Base-by-base conservation (phyloP, 23 red algal genomes). In the Chondrus crispus region DNA sequence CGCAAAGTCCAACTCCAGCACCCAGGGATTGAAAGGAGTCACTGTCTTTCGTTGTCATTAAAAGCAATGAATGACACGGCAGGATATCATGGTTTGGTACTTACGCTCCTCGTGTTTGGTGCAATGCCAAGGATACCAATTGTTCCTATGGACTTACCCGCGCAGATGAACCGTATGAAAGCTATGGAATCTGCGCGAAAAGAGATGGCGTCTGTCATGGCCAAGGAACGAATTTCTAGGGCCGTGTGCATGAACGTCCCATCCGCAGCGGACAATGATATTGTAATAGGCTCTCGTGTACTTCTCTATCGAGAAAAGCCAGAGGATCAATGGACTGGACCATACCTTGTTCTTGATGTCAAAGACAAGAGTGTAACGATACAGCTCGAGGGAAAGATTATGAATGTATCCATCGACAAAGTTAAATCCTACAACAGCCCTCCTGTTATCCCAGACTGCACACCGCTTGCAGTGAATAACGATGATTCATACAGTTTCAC, bases 1-100 rank as follows among this genome's bases (percentile, higher is more conserved):
- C 30, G 42, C 22, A 57, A 64, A 53, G 1, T 84, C 48, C 40
- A 46, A 69, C 33, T 47, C n/a, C 0, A 84, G 68, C 52, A 57
- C 52, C 52, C 52, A 57, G 52, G 22, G 16, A 57, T 57, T 57
- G 52, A 14, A 57, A 57, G 52, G 14, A 57, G n/a, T n/a, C n/a
- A n/a, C n/a, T n/a, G n/a, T n/a, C n/a, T n/a, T n/a, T n/a, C n/a
- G n/a, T n/a, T n/a, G n/a, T 66, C 7, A 32, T 0, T 77, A 46
- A 77, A 38, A 38, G 26, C 71, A 1, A 24, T 77, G n/a, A 77
- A 77, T 77, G 71, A 77, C 26, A 77, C 71, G 32, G 71, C 71
- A 26, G 1, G 44, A 48, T 37, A 1, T 39, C 32, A 77, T 77
- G 71, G 1, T 46, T 48, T 77, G 38, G 71, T 77, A 20, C 71